Evolutionary conservation across 1,284 basidiomycete genomes (phyloP), one percentile per base, ranked within the genome.

Genomic region (Malassezia sp.): DNA sequence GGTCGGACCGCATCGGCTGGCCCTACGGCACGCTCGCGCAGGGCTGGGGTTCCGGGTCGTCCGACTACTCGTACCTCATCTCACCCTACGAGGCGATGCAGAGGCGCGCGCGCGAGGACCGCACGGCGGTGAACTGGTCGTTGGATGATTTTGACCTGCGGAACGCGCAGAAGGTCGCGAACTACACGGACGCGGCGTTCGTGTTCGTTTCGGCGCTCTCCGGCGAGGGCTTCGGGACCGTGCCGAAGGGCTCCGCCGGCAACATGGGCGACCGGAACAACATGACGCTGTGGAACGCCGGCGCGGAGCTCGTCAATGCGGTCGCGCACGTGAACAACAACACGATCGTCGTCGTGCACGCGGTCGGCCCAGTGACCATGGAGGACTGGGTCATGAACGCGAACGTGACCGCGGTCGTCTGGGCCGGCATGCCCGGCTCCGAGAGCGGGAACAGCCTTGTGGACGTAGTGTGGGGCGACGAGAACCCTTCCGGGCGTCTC

Each of bases 241-340:
- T 41, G 14, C 45, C 45, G n/a, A 18, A 24, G 2, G 82, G 84
- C 17, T 17, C 5, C 14, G 14, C 24, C 55, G 80, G 79, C 5
- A 84, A 84, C 57, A 74, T 75, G 41, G 82, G 83, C 40, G 85
- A 89, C 63, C 74, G 76, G 31, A 83, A 83, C 56, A 85, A 87
- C 68, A 71, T 88, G 35, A 83, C 83, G 0, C 79, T 83, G 0
- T 87, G 84, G 85, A 75, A 81, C 51, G 77, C 78, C 41, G 85
- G 84, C 6, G 83, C 86, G 34, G 38, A 62, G 52, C 49, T 64
- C 7, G 53, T 67, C 41, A 39, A 49, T 20, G 43, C 45, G 14
- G 63, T 67, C 14, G 54, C 61, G 0, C 33, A 42, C 2, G 43
- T 53, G 32, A 61, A 60, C 53, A 58, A 57, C 52, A 62, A 64